Base-by-base conservation (phyloP, 2,329 filamentous ascomycete genomes). In the Beauveria rudraprayagi region DNA sequence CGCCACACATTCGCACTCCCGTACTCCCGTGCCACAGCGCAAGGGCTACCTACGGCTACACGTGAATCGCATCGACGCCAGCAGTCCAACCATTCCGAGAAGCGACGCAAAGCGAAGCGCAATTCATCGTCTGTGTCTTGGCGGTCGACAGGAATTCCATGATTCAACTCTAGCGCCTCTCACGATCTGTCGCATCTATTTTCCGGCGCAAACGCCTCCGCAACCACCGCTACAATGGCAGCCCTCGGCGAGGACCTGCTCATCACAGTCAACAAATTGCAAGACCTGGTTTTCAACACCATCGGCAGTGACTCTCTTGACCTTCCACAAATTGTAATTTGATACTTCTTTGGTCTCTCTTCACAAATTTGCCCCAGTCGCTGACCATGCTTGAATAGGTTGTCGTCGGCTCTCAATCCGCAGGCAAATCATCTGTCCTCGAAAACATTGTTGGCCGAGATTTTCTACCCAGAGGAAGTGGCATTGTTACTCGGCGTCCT, bases 381-480 rank as follows among this genome's bases (percentile, higher is more conserved):
- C 43, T 61, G 14, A 61, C 51, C 30, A 34, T 40, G 28, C 34
- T 30, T 44, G 44, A 11, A 58, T 72, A 97, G 93, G 93, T 99
- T 66, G 94, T 99, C 63, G 94, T 99, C 69, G 94, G 94, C 65
- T 99, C 94, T 63, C 94, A 99, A 78, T 97, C 94, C 11, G 95
- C 94, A 61, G 94, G 94, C 72, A 99, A 99, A 80, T 97, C 93
- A 17, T 97, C 94, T 8, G 94, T 99, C 28, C 87, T 99, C 65
- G 94, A 99, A 78, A 99, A 99, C 76, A 96, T 99, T 68, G 94
- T 99, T 70, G 94, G 94, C 70, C 86, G 93, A 76, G 94, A 99
- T 77, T 99, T 99, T 76, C 82, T 99, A 59, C 94, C 94, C 62
- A 89, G 94, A 74, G 94, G 94, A 70, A 96, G 91, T 73, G 94